A percentile compares a stretch with the other conserved stretches of the same genome.
Evolutionary conservation across 331 rosid genomes (phyloP).

Genomic region (Ulmus americana): DNA sequence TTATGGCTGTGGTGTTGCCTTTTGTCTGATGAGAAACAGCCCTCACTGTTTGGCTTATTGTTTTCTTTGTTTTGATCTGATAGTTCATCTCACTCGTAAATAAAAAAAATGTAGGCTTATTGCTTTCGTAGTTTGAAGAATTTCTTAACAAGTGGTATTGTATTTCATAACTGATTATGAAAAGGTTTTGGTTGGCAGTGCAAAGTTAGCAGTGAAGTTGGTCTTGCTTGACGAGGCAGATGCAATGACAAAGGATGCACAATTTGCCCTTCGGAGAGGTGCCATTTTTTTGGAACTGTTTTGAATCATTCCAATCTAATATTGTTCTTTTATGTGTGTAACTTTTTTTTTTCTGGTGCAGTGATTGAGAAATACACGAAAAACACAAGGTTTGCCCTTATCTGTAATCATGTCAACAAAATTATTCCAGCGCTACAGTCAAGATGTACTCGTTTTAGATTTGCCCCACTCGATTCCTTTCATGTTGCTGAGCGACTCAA

Average conservation of each 20-base stretch:
- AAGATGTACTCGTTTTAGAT: constrained; percentile 86
- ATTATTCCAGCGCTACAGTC: constrained; percentile 85
- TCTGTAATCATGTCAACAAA: constrained; percentile 87
- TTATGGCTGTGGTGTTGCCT: neutral
- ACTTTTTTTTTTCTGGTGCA: constrained; percentile 25
- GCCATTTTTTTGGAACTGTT: neutral
- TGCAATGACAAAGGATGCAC: constrained; percentile 96
- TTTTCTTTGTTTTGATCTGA: neutral
- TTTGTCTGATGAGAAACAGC: constrained; percentile 2
- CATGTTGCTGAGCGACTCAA: constrained; percentile 79
- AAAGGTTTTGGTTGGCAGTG: constrained; percentile 32
- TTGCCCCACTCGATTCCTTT: constrained; percentile 83
- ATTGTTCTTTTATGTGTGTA: constrained; percentile 2
- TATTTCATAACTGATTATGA: constrained; percentile 20
- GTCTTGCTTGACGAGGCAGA: constrained; percentile 82
- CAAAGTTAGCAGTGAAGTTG: constrained; percentile 67
- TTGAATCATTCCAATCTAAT: constrained; percentile 1
- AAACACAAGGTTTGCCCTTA: constrained; percentile 76
- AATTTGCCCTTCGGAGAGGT: constrained; percentile 88
- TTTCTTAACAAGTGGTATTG: constrained; percentile 1
- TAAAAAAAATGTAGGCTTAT: too few relatives aligned
- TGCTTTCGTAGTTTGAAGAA: constrained; percentile 8
- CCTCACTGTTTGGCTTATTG: neutral
- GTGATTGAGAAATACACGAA: constrained; percentile 89
- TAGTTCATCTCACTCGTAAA: too few relatives aligned